Base-by-base conservation (phyloP, 108 stramenopile species). In the Cylindrotheca fusiformis region DNA sequence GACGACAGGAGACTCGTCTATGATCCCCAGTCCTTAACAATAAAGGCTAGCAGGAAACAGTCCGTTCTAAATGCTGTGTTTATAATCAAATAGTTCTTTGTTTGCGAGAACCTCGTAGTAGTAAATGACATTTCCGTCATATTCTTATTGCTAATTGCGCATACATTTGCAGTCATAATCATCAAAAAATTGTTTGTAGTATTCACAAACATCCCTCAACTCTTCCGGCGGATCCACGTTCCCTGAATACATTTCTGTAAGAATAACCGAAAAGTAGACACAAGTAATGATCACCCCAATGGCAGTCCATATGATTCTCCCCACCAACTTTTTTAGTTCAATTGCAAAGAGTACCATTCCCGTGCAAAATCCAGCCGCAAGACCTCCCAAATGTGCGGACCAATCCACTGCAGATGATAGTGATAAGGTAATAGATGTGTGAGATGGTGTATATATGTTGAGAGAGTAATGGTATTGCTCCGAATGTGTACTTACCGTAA, bases 111-210 rank as follows among this genome's bases (percentile, higher is more conserved):
- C n/a, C n/a, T n/a, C n/a, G n/a, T n/a, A n/a, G n/a, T n/a, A n/a
- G n/a, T n/a, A n/a, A n/a, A n/a, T n/a, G n/a, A n/a, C 21, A 51
- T 26, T 26, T 18, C 48, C 63, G 1, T 46, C 32, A 5, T 63
- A 48, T 22, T 63, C 51, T 8, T 41, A 14, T 41, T 41, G 36
- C 36, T 14, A n/a, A n/a, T 61, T 51, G 5, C 51, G 25, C 63
- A 63, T 67, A 33, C 91, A 93, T 19, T 77, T 78, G 69, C 91
- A 93, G 53, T 93, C 83, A 69, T 93, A 93, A 60, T 84, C 83
- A 0, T 84, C 84, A 67, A 86, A 90, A 45, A 58, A 76, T 49
- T 89, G 69, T 51, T 82, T 67, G 74, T 93, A 93, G 60, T 93
- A 93, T 1, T 75, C 84, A 68, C 91, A 93, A 12, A 93, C 86